phyloP scores from a whole-genome alignment of 2,329 filamentous ascomycete genomes.

The Colletotrichum sp. region DNA sequence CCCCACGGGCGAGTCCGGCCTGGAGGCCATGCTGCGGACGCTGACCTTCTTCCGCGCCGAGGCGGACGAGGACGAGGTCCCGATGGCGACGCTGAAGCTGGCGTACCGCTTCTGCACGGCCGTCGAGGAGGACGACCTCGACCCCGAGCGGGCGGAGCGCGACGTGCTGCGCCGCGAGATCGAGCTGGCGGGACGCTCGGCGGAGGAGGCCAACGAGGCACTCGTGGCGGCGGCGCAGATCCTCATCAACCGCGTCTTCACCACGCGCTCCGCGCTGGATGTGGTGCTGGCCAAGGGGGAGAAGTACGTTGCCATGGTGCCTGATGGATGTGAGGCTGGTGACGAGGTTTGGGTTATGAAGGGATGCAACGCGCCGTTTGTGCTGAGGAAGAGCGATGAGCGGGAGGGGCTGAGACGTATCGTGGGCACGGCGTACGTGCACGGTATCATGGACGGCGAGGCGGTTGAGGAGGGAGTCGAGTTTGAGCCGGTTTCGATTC shows the following conservation, averaged over 20 bases:
- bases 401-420: conserved; percentile 6
- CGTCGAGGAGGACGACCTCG: conserved; percentile 15
- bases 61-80: not conserved
- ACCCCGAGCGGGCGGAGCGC: conserved; percentile 1
- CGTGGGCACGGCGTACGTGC: conserved; percentile 16
- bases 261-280: conserved; percentile 10
- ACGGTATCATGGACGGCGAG: conserved; percentile 16
- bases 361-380: conserved; percentile 19
- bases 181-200: not conserved
- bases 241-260: conserved; percentile 12
- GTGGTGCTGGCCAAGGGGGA: conserved; percentile 7
- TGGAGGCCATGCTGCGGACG: conserved; percentile 6
- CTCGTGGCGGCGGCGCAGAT: conserved; percentile 18
- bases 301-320: conserved; percentile 15
- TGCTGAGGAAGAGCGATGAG: conserved; percentile 14
- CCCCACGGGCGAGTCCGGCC: not conserved
- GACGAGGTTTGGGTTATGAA: conserved; percentile 19
- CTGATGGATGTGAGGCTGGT: conserved; percentile 4
- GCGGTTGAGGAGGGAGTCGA: not conserved
- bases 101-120: conserved; percentile 15
- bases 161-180: conserved; percentile 8
- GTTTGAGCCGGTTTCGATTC: conserved; percentile 11
- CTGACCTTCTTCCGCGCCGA: conserved; percentile 20
- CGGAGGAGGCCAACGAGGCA: conserved; percentile 15
- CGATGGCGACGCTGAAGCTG: conserved; percentile 14